Percentiles rank a stretch among this genome's conserved stretches.
Conservation (phyloP, 140 eudicot species). For the Stevia rebaudiana region DNA sequence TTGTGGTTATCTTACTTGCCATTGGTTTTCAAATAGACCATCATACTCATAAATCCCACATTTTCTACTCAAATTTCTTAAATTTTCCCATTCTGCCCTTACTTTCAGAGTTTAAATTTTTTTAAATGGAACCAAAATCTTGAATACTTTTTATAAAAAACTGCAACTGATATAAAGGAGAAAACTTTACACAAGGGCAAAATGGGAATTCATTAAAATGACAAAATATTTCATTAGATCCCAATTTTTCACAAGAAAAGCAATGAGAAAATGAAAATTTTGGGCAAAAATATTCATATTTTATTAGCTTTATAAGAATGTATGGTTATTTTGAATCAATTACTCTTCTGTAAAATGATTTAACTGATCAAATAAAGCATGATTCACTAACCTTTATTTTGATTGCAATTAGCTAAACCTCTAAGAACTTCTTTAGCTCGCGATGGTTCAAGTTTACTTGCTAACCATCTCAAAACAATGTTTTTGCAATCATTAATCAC, state of each 20-base stretch:
- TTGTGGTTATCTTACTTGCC: background rate
- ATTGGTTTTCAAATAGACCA: background rate
- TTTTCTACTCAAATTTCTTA: no score
- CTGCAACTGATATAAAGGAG: background rate
- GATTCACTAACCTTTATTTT: slow-evolving; percentile 66
- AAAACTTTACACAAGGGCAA: background rate
- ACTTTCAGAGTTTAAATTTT: no score
- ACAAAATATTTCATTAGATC: no score
- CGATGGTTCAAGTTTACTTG: slow-evolving; percentile 75
- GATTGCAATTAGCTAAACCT: slow-evolving; percentile 89
- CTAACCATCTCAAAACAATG: slow-evolving; percentile 80
- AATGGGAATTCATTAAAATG: no score
- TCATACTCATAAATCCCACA: background rate
- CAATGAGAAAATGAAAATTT: background rate
- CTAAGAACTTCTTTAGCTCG: slow-evolving; percentile 75
- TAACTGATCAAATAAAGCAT: background rate
- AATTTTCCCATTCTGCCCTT: no score
- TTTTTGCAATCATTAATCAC: slow-evolving; percentile 64
- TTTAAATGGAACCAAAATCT: no score
- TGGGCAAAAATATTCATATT: background rate
- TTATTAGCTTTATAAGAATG: background rate
- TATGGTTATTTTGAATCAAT: background rate
- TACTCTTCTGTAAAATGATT: background rate
- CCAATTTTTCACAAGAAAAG: no score
- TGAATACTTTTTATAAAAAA: background rate